Evolutionary conservation across 2,329 filamentous ascomycete genomes (phyloP), one percentile per base, ranked within the genome.

Genomic region (Helicocarpus griseus): DNA sequence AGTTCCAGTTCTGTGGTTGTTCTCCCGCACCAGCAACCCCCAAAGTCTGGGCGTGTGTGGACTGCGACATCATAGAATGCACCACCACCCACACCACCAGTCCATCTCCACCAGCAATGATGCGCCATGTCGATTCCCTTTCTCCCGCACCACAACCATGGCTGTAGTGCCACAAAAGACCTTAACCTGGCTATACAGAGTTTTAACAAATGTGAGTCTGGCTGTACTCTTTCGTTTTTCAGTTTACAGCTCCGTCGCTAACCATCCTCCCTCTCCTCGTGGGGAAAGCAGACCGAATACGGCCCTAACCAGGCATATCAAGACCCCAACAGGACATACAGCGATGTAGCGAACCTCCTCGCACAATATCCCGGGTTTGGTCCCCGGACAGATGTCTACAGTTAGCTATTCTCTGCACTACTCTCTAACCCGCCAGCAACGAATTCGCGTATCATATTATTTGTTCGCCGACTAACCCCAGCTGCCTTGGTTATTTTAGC

Each of bases 171-270:
- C 88, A 62, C 89, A 95, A 70, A 87, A 89, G 72, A 85, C 94
- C 55, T 77, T 97, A 63, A 90, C 89, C 72, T 97, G 91, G 91
- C 82, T 97, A 5, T 95, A 95, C 72, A 93, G 87, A 71, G 85
- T 95, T 51, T 73, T 97, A 53, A 87, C 85, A 39, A 87, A 83
- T 62, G 86, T 89, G 72, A 40, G 59, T 46, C 22, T 31, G n/a
- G n/a, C 31, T 22, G 19, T 48, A n/a, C n/a, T 26, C 19, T n/a
- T 13, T 35, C 33, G 44, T 60, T 24, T 17, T 19, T 7, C 14
- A n/a, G n/a, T n/a, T 47, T 9, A 24, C 11, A 19, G n/a, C 43
- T 5, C 4, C 33, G 31, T 44, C 22, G 35, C 53, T 55, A 31
- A 55, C 52, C 52, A 39, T 38, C 47, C n/a, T 3, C 21, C 36